These are phyloP conservation scores for Apiotrichum sp. DNA, from an alignment of 1,284 basidiomycete genomes.

Conservation along the genomic window DNA sequence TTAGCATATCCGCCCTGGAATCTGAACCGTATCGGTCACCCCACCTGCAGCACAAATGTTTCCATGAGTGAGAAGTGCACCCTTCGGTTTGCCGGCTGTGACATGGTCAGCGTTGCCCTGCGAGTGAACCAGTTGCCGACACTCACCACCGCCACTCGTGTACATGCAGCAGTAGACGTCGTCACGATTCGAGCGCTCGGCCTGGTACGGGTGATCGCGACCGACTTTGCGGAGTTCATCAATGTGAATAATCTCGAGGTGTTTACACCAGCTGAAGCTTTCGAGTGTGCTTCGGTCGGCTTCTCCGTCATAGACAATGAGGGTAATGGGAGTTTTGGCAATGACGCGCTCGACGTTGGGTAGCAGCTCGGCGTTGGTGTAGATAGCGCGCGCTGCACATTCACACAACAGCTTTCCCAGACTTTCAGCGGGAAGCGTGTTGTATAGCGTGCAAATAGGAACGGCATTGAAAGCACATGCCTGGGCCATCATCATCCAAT, in stretches of 20 bases:
- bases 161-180: slow-evolving; percentile 90
- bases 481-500: slow-evolving; percentile 86
- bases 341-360: slow-evolving; percentile 63
- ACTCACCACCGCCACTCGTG: slow-evolving; percentile 62
- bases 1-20: too few relatives aligned
- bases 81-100: slow-evolving; percentile 68
- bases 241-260: slow-evolving; percentile 58
- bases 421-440: slow-evolving; percentile 82
- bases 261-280: slow-evolving; percentile 50
- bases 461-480: slow-evolving; percentile 69
- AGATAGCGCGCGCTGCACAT: slow-evolving; percentile 61
- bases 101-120: slow-evolving; percentile 57
- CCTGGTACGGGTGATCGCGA: slow-evolving; percentile 52
- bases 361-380: slow-evolving; percentile 87
- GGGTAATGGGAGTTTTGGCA: slow-evolving; percentile 64
- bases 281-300: slow-evolving; percentile 56
- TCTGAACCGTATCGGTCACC: too few relatives aligned
- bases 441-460: slow-evolving; percentile 90
- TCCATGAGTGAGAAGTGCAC: slow-evolving; percentile 76
- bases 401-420: slow-evolving; percentile 86
- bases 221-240: slow-evolving; percentile 66
- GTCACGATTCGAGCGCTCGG: slow-evolving; percentile 56
- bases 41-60: slow-evolving; percentile 70
- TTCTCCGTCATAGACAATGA: slow-evolving; percentile 82
- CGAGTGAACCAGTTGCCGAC: too few relatives aligned